phyloP scores from a whole-genome alignment of 148 eudicot genomes.

The Rhododendron mucronatum region DNA sequence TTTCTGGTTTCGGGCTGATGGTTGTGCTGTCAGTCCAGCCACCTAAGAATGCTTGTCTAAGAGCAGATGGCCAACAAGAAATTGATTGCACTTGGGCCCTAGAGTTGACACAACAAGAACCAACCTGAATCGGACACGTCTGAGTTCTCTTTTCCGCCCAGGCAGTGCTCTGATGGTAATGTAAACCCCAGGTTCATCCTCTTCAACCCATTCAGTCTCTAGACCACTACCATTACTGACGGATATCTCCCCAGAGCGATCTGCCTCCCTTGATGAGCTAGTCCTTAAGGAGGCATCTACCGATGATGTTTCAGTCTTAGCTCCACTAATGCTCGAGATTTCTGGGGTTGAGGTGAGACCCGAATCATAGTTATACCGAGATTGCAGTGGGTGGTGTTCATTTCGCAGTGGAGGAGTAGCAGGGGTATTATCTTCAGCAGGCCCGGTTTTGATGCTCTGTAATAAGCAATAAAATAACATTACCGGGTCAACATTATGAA shows the following conservation, averaged over 20 bases:
- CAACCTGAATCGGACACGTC: slow-evolving; percentile 98
- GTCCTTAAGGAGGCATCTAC: slow-evolving; percentile 66
- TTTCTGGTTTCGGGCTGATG: background rate
- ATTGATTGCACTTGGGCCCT: background rate
- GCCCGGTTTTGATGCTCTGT: slow-evolving; percentile 63
- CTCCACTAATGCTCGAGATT: slow-evolving; percentile 72
- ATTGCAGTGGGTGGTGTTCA: slow-evolving; percentile 69
- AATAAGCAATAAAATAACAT: slow-evolving; percentile 4
- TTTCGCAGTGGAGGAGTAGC: slow-evolving; percentile 71
- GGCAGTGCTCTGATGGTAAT: slow-evolving; percentile 87
- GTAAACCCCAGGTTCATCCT: slow-evolving; percentile 96
- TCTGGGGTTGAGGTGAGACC: slow-evolving; percentile 76
- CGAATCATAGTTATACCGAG: slow-evolving; percentile 52
- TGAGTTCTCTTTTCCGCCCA: slow-evolving; percentile 81
- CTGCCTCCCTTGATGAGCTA: slow-evolving; percentile 80
- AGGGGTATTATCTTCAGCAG: slow-evolving; percentile 60
- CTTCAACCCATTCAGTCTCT: slow-evolving; percentile 95
- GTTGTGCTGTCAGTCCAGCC: background rate
- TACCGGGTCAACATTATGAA: background rate
- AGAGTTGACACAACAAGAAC: background rate
- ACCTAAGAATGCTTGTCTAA: background rate
- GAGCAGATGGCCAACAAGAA: background rate
- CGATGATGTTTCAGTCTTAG: slow-evolving; percentile 80
- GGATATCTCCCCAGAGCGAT: slow-evolving; percentile 81
- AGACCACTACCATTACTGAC: slow-evolving; percentile 83